phyloP scores from a whole-genome alignment of 495 filamentous ascomycete species.

The Polyplosphaeria fusca region DNA sequence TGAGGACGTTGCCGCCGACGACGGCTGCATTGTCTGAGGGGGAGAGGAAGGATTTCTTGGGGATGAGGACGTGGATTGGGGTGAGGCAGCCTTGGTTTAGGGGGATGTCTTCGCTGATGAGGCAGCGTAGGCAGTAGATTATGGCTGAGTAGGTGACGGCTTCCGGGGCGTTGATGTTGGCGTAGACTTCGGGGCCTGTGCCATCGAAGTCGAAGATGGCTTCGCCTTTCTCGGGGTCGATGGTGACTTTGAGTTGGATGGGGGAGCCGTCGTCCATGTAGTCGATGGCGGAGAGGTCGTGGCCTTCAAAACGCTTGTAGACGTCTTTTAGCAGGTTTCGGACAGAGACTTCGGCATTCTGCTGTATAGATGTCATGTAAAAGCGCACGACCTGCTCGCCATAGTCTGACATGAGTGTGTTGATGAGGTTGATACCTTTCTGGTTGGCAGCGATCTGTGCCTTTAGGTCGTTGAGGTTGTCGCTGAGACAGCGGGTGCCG shows the following conservation, averaged over 20 bases:
- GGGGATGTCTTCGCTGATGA: constrained; percentile 91
- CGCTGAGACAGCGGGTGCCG: constrained; percentile 83
- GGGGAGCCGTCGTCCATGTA: constrained; percentile 94
- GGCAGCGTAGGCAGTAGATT: constrained; percentile 90
- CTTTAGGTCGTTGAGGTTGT: constrained; percentile 95
- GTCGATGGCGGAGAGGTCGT: constrained; percentile 71
- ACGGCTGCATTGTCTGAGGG: constrained; percentile 87
- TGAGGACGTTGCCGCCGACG: constrained; percentile 93
- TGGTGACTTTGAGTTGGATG: constrained; percentile 78
- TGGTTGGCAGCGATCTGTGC: constrained; percentile 95
- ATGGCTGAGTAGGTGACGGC: constrained; percentile 93
- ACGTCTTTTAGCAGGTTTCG: constrained; percentile 79
- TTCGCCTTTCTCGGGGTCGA: constrained; percentile 77
- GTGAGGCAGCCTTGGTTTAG: constrained; percentile 94
- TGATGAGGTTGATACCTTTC: constrained; percentile 90
- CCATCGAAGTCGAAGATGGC: constrained; percentile 88
- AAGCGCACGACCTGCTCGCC: constrained; percentile 87
- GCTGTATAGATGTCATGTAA: constrained; percentile 93
- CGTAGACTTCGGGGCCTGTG: constrained; percentile 91
- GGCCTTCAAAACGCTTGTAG: constrained; percentile 69
- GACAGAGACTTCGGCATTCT: constrained; percentile 84
- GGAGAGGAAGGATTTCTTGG: constrained; percentile 74
- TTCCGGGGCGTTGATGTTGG: constrained; percentile 90
- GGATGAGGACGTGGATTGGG: constrained; percentile 83
- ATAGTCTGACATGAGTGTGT: constrained; percentile 80